phyloP scores from a whole-genome alignment of 2,329 filamentous ascomycete genomes.

The Allantophomopsis lycopodina region DNA sequence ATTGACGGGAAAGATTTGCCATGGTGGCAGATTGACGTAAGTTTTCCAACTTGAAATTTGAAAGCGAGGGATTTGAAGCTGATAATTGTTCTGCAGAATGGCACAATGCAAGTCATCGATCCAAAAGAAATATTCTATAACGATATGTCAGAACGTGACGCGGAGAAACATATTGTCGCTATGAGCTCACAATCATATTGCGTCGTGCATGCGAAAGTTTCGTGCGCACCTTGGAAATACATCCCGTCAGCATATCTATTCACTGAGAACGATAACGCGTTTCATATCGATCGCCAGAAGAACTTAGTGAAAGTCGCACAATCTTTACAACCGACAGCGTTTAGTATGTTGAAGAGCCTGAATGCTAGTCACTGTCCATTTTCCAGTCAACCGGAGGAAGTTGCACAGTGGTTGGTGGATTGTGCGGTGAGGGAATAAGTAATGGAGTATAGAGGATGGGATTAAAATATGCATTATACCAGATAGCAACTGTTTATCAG shows the following conservation, averaged over 20 bases:
- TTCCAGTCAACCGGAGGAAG: conserved; percentile 8
- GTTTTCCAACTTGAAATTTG: background rate
- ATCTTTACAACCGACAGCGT: conserved; percentile 3
- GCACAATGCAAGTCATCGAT: conserved; percentile 6
- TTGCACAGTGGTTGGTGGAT: conserved; percentile 7
- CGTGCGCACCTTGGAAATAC: conserved; percentile 22
- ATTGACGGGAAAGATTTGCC: conserved; percentile 1
- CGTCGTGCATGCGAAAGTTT: conserved; percentile 11
- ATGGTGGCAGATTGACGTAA: conserved; percentile 7
- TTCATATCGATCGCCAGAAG: conserved; percentile 21
- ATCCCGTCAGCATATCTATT: conserved; percentile 25
- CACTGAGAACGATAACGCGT: conserved; percentile 23
- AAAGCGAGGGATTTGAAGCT: too few species aligned
- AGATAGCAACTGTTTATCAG: too few species aligned
- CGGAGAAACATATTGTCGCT: conserved; percentile 7
- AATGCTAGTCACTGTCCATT: conserved; percentile 11
- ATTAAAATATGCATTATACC: too few species aligned
- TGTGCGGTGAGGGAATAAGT: background rate
- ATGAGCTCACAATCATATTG: conserved; percentile 17
- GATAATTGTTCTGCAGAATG: background rate
- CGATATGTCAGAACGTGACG: conserved; percentile 15
- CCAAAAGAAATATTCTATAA: conserved; percentile 20
- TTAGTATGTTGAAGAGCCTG: conserved; percentile 9
- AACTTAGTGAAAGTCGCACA: conserved; percentile 16
- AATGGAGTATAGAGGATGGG: too few species aligned